These are phyloP conservation scores for Suillus clintonianus DNA, from an alignment of 768 basidiomycete species.

Conservation along the genomic window DNA sequence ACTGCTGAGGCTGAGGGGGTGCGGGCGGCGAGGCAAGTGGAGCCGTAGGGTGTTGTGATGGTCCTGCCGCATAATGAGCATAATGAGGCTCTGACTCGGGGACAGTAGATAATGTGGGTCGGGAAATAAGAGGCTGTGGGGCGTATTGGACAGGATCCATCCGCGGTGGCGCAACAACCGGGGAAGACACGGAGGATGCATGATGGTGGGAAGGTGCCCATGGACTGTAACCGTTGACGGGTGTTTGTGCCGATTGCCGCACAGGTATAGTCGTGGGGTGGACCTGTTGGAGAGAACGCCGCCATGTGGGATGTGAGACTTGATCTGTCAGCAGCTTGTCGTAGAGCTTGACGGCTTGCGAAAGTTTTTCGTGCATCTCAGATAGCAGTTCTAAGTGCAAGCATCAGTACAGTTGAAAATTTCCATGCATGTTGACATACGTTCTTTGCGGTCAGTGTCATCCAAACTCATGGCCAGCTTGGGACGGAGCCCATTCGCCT, in stretches of 20 bases:
- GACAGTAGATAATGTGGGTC: slow-evolving; percentile 28
- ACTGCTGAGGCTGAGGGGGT: slow-evolving; percentile 13
- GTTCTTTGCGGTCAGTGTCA: slow-evolving; percentile 83
- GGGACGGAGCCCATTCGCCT: slow-evolving; percentile 74
- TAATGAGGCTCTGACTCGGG: slow-evolving; percentile 30
- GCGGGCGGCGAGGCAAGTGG: slow-evolving; percentile 16
- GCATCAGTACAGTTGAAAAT: background rate
- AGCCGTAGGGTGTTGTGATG: slow-evolving; percentile 10
- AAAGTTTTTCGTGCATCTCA: slow-evolving; percentile 94
- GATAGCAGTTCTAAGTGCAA: slow-evolving; percentile 67
- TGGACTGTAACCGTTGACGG: slow-evolving; percentile 36
- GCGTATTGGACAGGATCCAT: slow-evolving; percentile 20
- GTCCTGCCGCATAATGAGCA: slow-evolving; percentile 14
- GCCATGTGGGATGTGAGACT: slow-evolving; percentile 71
- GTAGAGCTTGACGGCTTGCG: slow-evolving; percentile 89
- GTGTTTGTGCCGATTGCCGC: slow-evolving; percentile 10
- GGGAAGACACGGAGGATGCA: slow-evolving; percentile 16
- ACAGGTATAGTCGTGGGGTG: background rate
- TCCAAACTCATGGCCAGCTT: slow-evolving; percentile 84
- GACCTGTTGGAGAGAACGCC: slow-evolving; percentile 28
- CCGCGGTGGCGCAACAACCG: slow-evolving; percentile 18
- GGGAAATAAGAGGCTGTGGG: slow-evolving; percentile 19
- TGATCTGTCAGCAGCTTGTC: slow-evolving; percentile 87
- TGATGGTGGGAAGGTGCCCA: slow-evolving; percentile 22
- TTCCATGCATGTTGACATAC: slow-evolving; percentile 44